Evolutionary conservation across 2,329 filamentous ascomycete species (phyloP), one percentile per base, ranked within the genome.

Genomic region (Colletotrichum agaves): DNA sequence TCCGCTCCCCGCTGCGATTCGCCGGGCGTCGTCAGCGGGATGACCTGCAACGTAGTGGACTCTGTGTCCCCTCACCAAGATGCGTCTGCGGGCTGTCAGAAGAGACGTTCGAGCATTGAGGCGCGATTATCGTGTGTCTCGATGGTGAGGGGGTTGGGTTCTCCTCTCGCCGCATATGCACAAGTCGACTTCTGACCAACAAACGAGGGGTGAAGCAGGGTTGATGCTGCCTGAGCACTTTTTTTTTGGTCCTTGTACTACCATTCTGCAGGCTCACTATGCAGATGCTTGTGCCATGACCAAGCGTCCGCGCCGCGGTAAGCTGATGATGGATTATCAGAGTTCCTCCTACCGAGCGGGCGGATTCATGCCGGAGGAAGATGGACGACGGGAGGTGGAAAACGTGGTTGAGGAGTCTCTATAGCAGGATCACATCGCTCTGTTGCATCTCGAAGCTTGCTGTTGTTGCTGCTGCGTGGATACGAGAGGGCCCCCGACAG

Each of bases 311-410:
- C 19, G 4, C 27, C 27, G 27, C 17, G 55, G 41, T 47, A 35
- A 41, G 41, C 13, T 46, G 5, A 46, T 27, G 39, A n/a, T 15
- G 21, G 33, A 12, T 27, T 17, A 27, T 58, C 46, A 58, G 55
- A 58, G 55, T 58, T 47, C 5, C 35, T n/a, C n/a, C 55, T 47
- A 58, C 55, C 55, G 23, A 11, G 37, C 15, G 23, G 39, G 55
- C 41, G 55, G 55, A 47, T 58, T n/a, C 21, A 19, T 23, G 41
- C 41, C 39, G 39, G 27, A 2, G 41, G 27, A 27, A 27, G 27
- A 58, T 2, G 4, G 46, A 58, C 55, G 41, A 37, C 27, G n/a
- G 2, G n/a, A 58, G 41, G 17, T n/a, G 19, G 37, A 35, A 19
- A 15, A 41, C 17, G 19, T 17, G 19, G 19, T 47, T 19, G 8